These are phyloP conservation scores for Linum usitatissimum DNA, from an alignment of 345 rosid species.

Conservation along the genomic window DNA sequence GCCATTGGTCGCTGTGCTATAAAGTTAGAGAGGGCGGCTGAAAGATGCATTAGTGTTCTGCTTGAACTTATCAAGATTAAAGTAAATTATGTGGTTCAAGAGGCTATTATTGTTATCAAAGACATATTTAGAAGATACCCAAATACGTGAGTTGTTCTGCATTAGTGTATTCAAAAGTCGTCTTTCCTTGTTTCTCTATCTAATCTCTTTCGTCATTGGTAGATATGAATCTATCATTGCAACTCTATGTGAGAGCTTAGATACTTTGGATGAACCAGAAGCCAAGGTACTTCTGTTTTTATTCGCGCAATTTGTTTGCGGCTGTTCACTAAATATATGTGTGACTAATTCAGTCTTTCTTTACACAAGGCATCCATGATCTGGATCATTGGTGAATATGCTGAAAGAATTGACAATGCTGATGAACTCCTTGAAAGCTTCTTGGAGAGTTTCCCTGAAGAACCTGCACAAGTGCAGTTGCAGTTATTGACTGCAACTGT, in stretches of 20 bases:
- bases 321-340: conserved; percentile 4
- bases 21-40: conserved; percentile 97
- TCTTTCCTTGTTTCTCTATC: conserved; percentile 4
- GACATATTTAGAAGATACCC: conserved; percentile 99
- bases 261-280: conserved; percentile 94
- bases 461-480: conserved; percentile 97
- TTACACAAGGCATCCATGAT: conserved; percentile 86
- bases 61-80: conserved; percentile 97
- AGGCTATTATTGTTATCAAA: conserved; percentile 97
- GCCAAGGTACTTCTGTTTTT: conserved; percentile 57
- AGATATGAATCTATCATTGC: conserved; percentile 97
- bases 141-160: conserved; percentile 53
- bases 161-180: background rate
- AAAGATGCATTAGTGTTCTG: conserved; percentile 96
- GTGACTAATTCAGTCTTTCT: conserved; percentile 6
- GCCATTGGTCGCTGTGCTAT: conserved; percentile 98
- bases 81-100: conserved; percentile 99
- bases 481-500: conserved; percentile 96
- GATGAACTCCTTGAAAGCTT: conserved; percentile 99
- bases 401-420: conserved; percentile 99
- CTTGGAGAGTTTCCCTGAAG: conserved; percentile 97
- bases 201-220: conserved; percentile 16
- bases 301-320: conserved; percentile 6
- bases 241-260: conserved; percentile 95
- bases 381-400: conserved; percentile 99